These are phyloP conservation scores for Bremia lactucae DNA, from an alignment of 352 stramenopile species.

Conservation along the genomic window DNA sequence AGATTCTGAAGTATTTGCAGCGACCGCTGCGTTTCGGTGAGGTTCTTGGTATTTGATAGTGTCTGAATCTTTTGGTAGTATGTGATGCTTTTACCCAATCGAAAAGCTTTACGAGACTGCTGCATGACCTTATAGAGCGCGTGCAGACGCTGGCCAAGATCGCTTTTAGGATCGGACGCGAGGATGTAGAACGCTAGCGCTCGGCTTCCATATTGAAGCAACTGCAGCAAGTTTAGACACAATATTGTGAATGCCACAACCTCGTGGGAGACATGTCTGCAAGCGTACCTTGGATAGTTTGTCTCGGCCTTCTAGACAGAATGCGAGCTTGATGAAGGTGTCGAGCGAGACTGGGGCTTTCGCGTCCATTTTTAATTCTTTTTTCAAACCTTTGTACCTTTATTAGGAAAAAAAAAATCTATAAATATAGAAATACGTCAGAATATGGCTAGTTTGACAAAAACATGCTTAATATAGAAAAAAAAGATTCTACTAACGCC, in stretches of 20 bases:
- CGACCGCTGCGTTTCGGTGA: conserved; percentile 37
- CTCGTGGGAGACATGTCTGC: too few species aligned
- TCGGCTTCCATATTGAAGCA: conserved; percentile 79
- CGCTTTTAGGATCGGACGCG: conserved; percentile 69
- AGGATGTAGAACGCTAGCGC: conserved; percentile 73
- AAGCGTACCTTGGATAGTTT: conserved; percentile 87
- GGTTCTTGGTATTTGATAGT: conserved; percentile 43
- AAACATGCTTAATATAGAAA: too few species aligned
- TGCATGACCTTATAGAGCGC: conserved; percentile 77
- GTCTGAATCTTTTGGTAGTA: conserved; percentile 71
- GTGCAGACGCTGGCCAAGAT: conserved; percentile 57
- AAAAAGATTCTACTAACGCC: too few species aligned
- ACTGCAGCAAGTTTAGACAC: conserved; percentile 11
- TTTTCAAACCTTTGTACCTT: too few species aligned
- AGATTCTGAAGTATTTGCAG: conserved; percentile 72
- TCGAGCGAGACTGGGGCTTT: too few species aligned
- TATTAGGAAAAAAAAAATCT: too few species aligned
- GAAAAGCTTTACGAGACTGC: conserved; percentile 75
- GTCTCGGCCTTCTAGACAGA: conserved; percentile 74
- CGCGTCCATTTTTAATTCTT: too few species aligned
- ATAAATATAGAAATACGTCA: too few species aligned
- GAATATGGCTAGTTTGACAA: too few species aligned
- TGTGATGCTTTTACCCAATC: conserved; percentile 72
- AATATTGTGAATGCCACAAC: too few species aligned
- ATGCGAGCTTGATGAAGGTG: conserved; percentile 50